A percentile compares a stretch with the other conserved stretches of the same genome.
Conservation (phyloP, 2,329 filamentous ascomycete species). For the Aspergillus niger region DNA sequence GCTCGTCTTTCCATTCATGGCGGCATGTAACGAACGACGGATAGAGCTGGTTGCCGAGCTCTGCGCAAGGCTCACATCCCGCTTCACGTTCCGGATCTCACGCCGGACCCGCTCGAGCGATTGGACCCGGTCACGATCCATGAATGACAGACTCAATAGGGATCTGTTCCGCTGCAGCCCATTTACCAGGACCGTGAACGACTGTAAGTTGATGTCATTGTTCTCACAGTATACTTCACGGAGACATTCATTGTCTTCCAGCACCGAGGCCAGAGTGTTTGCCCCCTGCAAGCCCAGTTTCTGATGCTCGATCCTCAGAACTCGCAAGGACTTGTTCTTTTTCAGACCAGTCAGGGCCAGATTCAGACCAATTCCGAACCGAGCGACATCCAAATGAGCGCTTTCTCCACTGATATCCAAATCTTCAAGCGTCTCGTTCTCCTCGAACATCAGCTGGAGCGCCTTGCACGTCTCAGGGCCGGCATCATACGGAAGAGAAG, state of each 20-base stretch:
- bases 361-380: slow-evolving; percentile 69
- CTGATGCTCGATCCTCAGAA: slow-evolving; percentile 68
- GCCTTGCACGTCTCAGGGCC: slow-evolving; percentile 67
- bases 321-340: slow-evolving; percentile 62
- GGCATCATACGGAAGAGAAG: slow-evolving; percentile 69
- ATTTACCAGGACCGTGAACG: slow-evolving; percentile 69
- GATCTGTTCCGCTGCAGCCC: slow-evolving; percentile 66
- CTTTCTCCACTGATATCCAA: slow-evolving; percentile 72
- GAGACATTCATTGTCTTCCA: slow-evolving; percentile 64
- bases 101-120: slow-evolving; percentile 62
- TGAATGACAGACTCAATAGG: slow-evolving; percentile 62
- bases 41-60: slow-evolving; percentile 42
- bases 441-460: slow-evolving; percentile 64
- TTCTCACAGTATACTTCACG: slow-evolving; percentile 70
- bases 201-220: slow-evolving; percentile 71
- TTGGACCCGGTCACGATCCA: slow-evolving; percentile 63
- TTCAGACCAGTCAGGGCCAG: slow-evolving; percentile 66
- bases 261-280: slow-evolving; percentile 67
- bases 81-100: slow-evolving; percentile 56
- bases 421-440: slow-evolving; percentile 67
- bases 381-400: slow-evolving; percentile 69
- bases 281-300: slow-evolving; percentile 69
- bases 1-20: slow-evolving; percentile 37
- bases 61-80: slow-evolving; percentile 38
- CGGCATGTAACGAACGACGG: slow-evolving; percentile 47